Conservation (phyloP, 2,329 filamentous ascomycete genomes). For the Aspergillus unguis region DNA sequence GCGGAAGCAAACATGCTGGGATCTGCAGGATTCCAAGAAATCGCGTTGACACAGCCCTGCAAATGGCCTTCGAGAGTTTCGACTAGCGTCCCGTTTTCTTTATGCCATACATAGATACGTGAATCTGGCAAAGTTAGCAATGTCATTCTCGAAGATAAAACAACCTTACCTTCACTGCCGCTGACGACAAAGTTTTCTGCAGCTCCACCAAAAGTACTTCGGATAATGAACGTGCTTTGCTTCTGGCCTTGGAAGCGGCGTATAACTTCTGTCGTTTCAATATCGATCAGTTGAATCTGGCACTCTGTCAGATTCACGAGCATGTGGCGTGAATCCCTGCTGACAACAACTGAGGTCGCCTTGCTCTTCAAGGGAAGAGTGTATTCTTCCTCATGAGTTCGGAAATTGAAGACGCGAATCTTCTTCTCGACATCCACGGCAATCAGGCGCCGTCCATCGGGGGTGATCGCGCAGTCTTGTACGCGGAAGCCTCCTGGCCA, state of each 20-base stretch:
- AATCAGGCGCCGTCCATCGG: constrained; percentile 74
- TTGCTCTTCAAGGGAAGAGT: constrained; percentile 67
- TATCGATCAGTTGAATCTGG: constrained; percentile 73
- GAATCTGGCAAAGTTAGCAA: constrained; percentile 50
- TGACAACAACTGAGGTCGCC: constrained; percentile 77
- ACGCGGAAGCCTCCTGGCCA: constrained; percentile 72
- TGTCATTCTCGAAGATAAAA: neutral
- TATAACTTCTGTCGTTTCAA: constrained; percentile 67
- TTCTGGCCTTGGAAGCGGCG: constrained; percentile 72
- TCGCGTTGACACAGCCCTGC: constrained; percentile 75
- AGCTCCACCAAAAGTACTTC: constrained; percentile 81
- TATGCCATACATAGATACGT: constrained; percentile 85
- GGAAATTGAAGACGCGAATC: constrained; percentile 78
- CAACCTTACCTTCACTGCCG: constrained; percentile 74
- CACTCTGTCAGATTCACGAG: constrained; percentile 79
- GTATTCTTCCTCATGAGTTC: constrained; percentile 70
- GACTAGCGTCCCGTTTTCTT: constrained; percentile 71
- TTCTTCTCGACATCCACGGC: constrained; percentile 68
- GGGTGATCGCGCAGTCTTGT: constrained; percentile 79
- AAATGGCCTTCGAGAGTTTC: constrained; percentile 73
- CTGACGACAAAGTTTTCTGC: constrained; percentile 88
- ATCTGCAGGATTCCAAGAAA: constrained; percentile 83
- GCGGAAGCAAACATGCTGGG: constrained; percentile 84
- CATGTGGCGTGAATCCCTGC: constrained; percentile 73
- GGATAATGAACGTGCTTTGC: constrained; percentile 74